phyloP scores from a whole-genome alignment of 495 filamentous ascomycete genomes.

The Tuber calosporum region DNA sequence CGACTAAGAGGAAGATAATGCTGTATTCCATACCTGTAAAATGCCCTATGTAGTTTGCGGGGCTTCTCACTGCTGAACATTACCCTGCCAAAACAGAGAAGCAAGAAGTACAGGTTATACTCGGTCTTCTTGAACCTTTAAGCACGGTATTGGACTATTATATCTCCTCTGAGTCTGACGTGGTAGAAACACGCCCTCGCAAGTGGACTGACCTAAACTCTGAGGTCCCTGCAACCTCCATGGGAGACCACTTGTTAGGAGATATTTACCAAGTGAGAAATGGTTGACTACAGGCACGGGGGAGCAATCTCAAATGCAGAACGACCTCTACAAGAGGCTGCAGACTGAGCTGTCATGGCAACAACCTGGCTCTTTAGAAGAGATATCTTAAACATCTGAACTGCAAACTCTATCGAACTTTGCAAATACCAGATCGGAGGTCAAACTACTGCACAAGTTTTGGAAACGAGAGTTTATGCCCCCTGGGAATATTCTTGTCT shows the following conservation, averaged over 20 bases:
- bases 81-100: no score
- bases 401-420: no score
- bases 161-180: not conserved
- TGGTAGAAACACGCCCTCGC: not conserved
- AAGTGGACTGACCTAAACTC: not conserved
- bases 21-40: no score
- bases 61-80: no score
- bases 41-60: no score
- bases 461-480: no score
- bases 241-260: not conserved
- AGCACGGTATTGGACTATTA: not conserved
- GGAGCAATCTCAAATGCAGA: not conserved
- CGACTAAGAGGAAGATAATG: no score
- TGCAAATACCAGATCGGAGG: no score
- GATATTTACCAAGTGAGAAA: not conserved
- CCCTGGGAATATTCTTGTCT: no score
- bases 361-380: not conserved
- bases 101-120: not conserved
- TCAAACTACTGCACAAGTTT: no score
- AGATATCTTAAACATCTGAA: not conserved
- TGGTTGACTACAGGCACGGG: not conserved
- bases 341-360: not conserved
- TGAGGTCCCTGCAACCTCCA: not conserved
- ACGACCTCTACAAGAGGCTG: not conserved
- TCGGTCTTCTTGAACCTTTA: fast-evolving